Evolutionary conservation across 345 rosid genomes (phyloP).

Genomic region (Leavenworthia alabamica): DNA sequence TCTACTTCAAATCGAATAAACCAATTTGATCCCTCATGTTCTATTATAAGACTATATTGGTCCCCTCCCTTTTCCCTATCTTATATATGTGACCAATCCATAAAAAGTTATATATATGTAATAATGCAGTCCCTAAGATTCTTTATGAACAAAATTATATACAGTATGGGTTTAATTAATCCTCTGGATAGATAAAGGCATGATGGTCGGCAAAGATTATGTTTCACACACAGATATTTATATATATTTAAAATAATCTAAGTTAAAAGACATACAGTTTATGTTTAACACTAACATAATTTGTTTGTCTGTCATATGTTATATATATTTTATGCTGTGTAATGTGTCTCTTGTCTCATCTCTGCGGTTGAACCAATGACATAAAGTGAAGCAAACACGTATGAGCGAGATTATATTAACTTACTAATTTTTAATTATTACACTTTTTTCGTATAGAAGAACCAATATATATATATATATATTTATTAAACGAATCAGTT

Average conservation of each 20-base stretch:
- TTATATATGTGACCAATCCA: slow-evolving; percentile 3
- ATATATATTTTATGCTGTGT: neutral
- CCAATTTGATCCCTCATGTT: slow-evolving; percentile 15
- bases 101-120: neutral
- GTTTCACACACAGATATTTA: neutral
- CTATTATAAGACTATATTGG: neutral
- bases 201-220: neutral
- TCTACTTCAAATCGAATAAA: slow-evolving; percentile 10
- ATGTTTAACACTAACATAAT: neutral
- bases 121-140: neutral
- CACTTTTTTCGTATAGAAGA: neutral
- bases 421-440: too few species aligned
- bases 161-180: neutral
- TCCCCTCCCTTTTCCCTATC: neutral
- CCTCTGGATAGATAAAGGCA: neutral
- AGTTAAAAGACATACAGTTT: neutral
- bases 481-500: neutral
- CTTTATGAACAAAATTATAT: neutral
- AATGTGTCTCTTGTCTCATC: neutral
- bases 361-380: neutral
- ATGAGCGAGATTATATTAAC: too few species aligned
- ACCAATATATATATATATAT: neutral
- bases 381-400: neutral
- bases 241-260: neutral
- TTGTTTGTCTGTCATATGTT: neutral